These are phyloP conservation scores for Trichosporon sp. DNA, from an alignment of 1,284 basidiomycete genomes.

Conservation along the genomic window DNA sequence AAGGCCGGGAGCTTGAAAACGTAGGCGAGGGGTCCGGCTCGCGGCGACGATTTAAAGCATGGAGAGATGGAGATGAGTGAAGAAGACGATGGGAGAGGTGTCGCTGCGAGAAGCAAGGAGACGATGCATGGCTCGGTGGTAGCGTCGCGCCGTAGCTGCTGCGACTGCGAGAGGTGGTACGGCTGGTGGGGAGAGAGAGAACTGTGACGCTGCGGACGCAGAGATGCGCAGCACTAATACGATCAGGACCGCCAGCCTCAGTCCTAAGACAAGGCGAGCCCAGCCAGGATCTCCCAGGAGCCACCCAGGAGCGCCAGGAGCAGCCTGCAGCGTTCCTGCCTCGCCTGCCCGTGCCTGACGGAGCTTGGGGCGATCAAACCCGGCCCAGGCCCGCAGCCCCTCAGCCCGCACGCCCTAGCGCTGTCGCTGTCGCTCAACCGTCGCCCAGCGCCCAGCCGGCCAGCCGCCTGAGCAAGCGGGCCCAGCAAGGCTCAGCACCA, in stretches of 20 bases:
- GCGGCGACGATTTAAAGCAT: neutral
- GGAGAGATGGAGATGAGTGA: neutral
- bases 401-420: neutral
- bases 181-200: neutral
- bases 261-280: neutral
- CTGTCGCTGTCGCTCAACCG: no score
- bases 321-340: neutral
- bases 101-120: neutral
- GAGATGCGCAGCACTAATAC: neutral
- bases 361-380: neutral
- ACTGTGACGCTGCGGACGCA: neutral
- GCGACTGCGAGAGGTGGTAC: neutral
- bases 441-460: no score
- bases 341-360: neutral
- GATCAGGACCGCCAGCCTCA: neutral
- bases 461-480: no score
- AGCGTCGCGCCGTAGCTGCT: neutral
- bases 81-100: neutral
- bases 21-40: neutral
- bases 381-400: conserved; percentile 2
- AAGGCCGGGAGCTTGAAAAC: neutral
- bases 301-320: no score
- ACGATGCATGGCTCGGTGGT: neutral
- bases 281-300: no score
- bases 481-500: neutral